Evolutionary conservation across 345 rosid species (phyloP), one percentile per base, ranked within the genome.

Genomic region (Tarenaya hassleriana): DNA sequence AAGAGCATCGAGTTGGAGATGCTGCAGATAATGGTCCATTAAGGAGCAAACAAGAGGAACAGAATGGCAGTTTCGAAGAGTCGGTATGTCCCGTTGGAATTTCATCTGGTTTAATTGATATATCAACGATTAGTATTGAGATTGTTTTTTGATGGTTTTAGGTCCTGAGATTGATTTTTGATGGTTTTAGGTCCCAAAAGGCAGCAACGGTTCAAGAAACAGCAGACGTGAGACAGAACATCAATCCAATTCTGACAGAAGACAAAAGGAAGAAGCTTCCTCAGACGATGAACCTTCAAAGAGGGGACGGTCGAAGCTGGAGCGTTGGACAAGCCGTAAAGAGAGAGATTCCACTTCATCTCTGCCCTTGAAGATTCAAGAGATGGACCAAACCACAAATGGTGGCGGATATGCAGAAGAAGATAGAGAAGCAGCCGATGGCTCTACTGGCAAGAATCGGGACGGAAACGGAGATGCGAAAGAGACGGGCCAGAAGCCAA

Each of bases 271-370:
- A 66, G 84, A 73, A 45, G 77, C 70, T 67, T 76, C 80, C 47
- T 73, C 91, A 3, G 95, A 87, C 51, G 95, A 85, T 39, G 97
- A 92, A 61, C 88, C 63, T 58, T 79, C 88, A 16, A 83, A 73
- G 73, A 77, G 81, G 64, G 95, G 98, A 35, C 88, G 88, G 41
- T 83, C 95, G 18, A 88, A 88, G 68, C 52, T 88, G 71, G 98
- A 92, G 67, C 91, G 91, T 13, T 92, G 98, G 98, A 74, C 84
- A 1, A 92, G 97, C 82, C 95, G 88, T 47, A 80, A 71, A 68
- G 94, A 88, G 79, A 79, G 81, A 72, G 95, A 85, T 66, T 80
- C 54, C 69, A 67, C 51, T 50, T 58, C 90, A 14, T 70, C 87
- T 66, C 35, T 19, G 40, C 65, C 90, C 41, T 69, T 74, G 51